Evolutionary conservation across 306 rosid genomes (phyloP).

Genomic region (Pyrus betulifolia): DNA sequence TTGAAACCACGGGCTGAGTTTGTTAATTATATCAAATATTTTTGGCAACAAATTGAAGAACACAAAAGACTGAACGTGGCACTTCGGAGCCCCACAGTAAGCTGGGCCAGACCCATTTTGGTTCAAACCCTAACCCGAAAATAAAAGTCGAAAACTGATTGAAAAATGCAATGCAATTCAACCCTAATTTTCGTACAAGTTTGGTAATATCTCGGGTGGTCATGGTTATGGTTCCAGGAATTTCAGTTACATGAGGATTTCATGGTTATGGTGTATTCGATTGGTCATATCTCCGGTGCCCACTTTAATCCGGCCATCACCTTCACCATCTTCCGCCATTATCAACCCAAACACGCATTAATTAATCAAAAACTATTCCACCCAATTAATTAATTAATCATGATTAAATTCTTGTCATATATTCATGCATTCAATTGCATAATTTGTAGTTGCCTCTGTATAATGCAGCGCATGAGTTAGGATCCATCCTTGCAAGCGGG

Average conservation of each 20-base stretch:
- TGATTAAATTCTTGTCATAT: not conserved
- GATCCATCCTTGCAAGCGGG: slow-evolving; percentile 59
- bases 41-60: not conserved
- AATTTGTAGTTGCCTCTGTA: slow-evolving; percentile 51
- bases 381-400: too few relatives aligned
- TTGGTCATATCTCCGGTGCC: slow-evolving; percentile 64
- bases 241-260: slow-evolving; percentile 44
- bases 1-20: not conserved
- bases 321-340: slow-evolving; percentile 38
- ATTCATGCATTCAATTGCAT: not conserved
- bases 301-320: slow-evolving; percentile 61
- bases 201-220: too few relatives aligned
- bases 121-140: too few relatives aligned
- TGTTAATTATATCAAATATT: not conserved
- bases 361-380: too few relatives aligned
- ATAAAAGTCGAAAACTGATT: too few relatives aligned
- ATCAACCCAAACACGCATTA: slow-evolving; percentile 40
- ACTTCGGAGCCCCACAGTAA: not conserved
- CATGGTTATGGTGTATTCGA: slow-evolving; percentile 43
- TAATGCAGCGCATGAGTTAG: slow-evolving; percentile 35
- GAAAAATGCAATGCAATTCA: too few relatives aligned
- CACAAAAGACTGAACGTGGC: not conserved
- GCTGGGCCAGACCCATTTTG: too few relatives aligned
- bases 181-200: too few relatives aligned
- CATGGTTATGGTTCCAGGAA: slow-evolving; percentile 22